Percentiles rank a stretch among this genome's conserved stretches.
These are phyloP conservation scores for Dictyostelium intermedium DNA, from an alignment of 78 protist genomes.

Conservation along the genomic window DNA sequence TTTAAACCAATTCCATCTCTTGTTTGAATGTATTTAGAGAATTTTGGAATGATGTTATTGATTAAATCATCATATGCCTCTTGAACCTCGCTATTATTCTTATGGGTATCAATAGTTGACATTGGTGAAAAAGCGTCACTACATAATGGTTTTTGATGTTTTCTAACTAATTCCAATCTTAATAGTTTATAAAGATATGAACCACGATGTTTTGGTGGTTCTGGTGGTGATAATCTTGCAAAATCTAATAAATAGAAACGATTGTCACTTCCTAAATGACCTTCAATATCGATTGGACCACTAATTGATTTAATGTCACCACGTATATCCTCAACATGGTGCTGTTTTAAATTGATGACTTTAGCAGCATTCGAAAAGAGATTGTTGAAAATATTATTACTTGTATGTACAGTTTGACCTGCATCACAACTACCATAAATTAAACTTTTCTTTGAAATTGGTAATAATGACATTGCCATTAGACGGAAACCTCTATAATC, in stretches of 20 bases:
- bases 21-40: neutral
- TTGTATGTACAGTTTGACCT: slow-evolving; percentile 77
- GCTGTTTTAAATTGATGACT: slow-evolving; percentile 69
- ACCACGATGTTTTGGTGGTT: slow-evolving; percentile 73
- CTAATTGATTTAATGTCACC: slow-evolving; percentile 29
- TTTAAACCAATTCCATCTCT: neutral
- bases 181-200: slow-evolving; percentile 56
- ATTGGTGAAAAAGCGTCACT: slow-evolving; percentile 78
- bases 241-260: slow-evolving; percentile 79
- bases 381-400: slow-evolving; percentile 58
- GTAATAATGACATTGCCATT: slow-evolving; percentile 73
- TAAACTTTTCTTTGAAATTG: slow-evolving; percentile 55
- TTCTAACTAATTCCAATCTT: slow-evolving; percentile 73
- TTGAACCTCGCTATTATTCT: slow-evolving; percentile 70
- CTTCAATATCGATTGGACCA: slow-evolving; percentile 80
- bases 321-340: slow-evolving; percentile 27
- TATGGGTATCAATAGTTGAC: slow-evolving; percentile 4
- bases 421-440: slow-evolving; percentile 78
- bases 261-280: slow-evolving; percentile 72
- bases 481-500: slow-evolving; percentile 83
- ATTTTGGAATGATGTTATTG: slow-evolving; percentile 33
- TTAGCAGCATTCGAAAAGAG: slow-evolving; percentile 50
- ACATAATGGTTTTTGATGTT: slow-evolving; percentile 41
- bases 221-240: slow-evolving; percentile 77
- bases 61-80: slow-evolving; percentile 32